These are phyloP conservation scores for Thraustochytrium striatum DNA, from an alignment of 352 stramenopile species.

Conservation along the genomic window DNA sequence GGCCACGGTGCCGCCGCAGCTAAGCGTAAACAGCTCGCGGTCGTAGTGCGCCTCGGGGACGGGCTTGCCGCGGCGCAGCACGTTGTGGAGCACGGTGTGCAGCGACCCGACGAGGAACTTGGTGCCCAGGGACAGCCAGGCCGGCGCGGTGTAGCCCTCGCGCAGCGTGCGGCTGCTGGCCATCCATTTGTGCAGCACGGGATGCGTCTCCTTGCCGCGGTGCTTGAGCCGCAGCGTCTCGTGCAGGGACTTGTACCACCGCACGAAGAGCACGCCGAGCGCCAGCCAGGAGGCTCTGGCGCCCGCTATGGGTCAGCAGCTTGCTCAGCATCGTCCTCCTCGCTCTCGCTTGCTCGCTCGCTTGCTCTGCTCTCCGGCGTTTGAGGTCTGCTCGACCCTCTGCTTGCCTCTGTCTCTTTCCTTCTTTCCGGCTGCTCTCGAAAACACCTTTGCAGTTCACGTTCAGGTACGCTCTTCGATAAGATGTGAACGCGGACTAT, in stretches of 20 bases:
- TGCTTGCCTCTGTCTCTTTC: no score
- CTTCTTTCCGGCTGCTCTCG: no score
- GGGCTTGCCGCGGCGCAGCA: slow-evolving; percentile 2
- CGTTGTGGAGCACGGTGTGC: slow-evolving; percentile 45
- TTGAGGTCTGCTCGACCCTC: no score
- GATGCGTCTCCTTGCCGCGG: slow-evolving; percentile 26
- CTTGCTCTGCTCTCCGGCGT: no score
- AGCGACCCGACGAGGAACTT: slow-evolving; percentile 33
- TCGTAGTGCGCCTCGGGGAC: slow-evolving; percentile 38
- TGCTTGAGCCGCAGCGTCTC: slow-evolving; percentile 27
- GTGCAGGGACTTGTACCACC: slow-evolving; percentile 43
- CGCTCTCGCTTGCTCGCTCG: no score
- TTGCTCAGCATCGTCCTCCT: no score
- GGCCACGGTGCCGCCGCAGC: slow-evolving; percentile 36
- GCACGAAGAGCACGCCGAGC: background rate
- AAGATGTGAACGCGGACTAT: no score
- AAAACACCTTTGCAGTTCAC: no score
- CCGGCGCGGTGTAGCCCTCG: slow-evolving; percentile 40
- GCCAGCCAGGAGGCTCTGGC: slow-evolving; percentile 10
- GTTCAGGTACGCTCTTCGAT: no score
- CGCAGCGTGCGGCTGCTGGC: background rate
- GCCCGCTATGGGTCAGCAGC: no score
- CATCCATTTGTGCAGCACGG: slow-evolving; percentile 22
- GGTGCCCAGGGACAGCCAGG: slow-evolving; percentile 34
- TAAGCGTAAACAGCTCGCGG: slow-evolving; percentile 44